phyloP scores from a whole-genome alignment of 2,329 filamentous ascomycete species.

The Pochonia chlamydosporia region DNA sequence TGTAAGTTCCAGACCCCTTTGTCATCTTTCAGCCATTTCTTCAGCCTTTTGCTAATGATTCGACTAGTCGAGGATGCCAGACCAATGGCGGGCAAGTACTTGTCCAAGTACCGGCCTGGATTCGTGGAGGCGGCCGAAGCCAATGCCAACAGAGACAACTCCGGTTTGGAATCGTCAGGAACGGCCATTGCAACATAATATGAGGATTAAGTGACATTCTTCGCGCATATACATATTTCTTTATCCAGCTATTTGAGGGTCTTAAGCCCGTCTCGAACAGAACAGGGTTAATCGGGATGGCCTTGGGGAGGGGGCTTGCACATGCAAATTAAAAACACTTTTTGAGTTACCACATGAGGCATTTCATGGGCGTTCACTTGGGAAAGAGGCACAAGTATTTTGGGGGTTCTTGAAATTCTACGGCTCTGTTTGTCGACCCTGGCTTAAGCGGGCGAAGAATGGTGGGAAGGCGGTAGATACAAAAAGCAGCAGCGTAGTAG shows the following conservation, averaged over 20 bases:
- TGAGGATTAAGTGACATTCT: neutral
- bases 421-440: too few relatives aligned
- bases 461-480: too few relatives aligned
- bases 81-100: slow-evolving; percentile 56
- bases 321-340: neutral
- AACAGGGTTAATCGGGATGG: neutral
- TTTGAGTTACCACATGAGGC: neutral
- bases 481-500: too few relatives aligned
- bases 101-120: slow-evolving; percentile 53
- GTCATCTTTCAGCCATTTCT: neutral
- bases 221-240: too few relatives aligned
- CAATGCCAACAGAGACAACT: slow-evolving; percentile 16
- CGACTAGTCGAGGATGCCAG: slow-evolving; percentile 55
- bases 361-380: neutral
- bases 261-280: neutral
- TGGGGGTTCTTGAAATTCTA: neutral
- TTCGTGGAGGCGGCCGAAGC: slow-evolving; percentile 34
- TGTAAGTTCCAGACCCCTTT: slow-evolving; percentile 40
- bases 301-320: neutral
- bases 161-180: slow-evolving; percentile 14
- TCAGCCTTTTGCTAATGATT: neutral
- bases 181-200: slow-evolving; percentile 26
- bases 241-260: too few relatives aligned
- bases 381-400: neutral
- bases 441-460: too few relatives aligned